phyloP scores from a whole-genome alignment of 345 rosid genomes.

The Toxicodendron radicans region DNA sequence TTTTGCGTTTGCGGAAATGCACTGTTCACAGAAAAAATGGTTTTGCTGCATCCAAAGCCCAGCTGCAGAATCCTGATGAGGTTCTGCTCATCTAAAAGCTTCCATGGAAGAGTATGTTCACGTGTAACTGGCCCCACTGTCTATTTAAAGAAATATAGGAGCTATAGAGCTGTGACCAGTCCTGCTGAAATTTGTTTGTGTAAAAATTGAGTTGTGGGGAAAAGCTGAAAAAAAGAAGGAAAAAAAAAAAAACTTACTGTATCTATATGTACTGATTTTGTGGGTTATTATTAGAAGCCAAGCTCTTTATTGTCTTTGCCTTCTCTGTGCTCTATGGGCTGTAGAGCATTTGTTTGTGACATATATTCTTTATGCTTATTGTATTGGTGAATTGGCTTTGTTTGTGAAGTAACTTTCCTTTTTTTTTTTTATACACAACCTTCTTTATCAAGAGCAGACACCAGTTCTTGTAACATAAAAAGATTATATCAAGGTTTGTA shows the following conservation, averaged over 20 bases:
- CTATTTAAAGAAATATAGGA: conserved; percentile 43
- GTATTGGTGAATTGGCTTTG: conserved; percentile 30
- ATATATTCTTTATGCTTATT: conserved; percentile 29
- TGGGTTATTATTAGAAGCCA: conserved; percentile 28
- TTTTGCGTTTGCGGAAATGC: not conserved
- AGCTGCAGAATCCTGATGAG: conserved; percentile 61
- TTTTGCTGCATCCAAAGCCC: conserved; percentile 83
- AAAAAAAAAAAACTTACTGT: conserved; percentile 28
- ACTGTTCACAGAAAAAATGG: conserved; percentile 78
- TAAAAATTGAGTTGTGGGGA: conserved; percentile 47
- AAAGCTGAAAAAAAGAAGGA: conserved; percentile 19
- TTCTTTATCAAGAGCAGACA: too few species aligned
- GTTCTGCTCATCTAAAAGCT: conserved; percentile 25
- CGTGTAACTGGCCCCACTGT: conserved; percentile 40
- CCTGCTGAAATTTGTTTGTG: conserved; percentile 44
- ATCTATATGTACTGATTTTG: conserved; percentile 39
- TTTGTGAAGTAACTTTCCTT: conserved; percentile 17
- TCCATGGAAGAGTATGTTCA: conserved; percentile 34
- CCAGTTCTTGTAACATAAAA: too few species aligned
- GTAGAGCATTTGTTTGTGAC: conserved; percentile 37
- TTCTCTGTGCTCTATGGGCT: conserved; percentile 23
- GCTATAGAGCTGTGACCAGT: conserved; percentile 41
- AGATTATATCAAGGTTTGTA: too few species aligned
- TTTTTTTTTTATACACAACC: too few species aligned
- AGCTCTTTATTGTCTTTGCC: conserved; percentile 20